Percentiles rank a stretch among this genome's conserved stretches.
Evolutionary conservation across 108 stramenopile genomes (phyloP).

Genomic region (Pseudonitzschia multistriata): DNA sequence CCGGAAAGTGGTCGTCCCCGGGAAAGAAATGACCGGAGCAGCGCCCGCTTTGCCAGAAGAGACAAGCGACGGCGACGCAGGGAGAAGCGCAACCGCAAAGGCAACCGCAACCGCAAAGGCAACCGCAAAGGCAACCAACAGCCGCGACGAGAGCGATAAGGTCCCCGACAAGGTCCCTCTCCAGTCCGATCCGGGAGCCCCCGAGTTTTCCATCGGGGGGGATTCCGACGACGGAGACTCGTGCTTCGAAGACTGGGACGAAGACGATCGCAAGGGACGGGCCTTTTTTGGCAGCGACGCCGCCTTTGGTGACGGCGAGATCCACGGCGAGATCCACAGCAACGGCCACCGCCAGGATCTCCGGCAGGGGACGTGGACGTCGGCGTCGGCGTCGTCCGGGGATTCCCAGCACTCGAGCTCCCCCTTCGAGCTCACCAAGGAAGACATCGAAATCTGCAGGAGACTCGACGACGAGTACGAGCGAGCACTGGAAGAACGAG

Average conservation of each 20-base stretch:
- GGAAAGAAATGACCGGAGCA: not conserved
- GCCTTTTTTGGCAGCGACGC: not conserved
- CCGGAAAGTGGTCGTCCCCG: not conserved
- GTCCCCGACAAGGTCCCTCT: not conserved
- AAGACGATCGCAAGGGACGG: not conserved
- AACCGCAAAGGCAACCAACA: not conserved
- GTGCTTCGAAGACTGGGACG: constrained; percentile 1
- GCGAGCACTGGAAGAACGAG: constrained; percentile 72
- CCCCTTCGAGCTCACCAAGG: constrained; percentile 1
- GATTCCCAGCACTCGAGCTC: not conserved
- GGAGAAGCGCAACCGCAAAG: not conserved
- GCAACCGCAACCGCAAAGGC: not conserved
- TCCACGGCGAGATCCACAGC: too few species aligned
- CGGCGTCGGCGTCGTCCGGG: not conserved
- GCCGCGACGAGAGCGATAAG: not conserved
- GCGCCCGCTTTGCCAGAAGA: not conserved
- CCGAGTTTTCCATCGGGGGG: not conserved
- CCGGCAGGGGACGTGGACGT: not conserved
- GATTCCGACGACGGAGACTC: not conserved
- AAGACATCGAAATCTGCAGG: constrained; percentile 60
- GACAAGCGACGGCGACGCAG: not conserved
- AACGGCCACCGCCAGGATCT: too few species aligned
- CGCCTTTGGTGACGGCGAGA: not conserved
- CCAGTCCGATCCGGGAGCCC: not conserved
- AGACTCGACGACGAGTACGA: constrained; percentile 79